Conservation (phyloP, 805 yeast species). For the Candida germanica region DNA sequence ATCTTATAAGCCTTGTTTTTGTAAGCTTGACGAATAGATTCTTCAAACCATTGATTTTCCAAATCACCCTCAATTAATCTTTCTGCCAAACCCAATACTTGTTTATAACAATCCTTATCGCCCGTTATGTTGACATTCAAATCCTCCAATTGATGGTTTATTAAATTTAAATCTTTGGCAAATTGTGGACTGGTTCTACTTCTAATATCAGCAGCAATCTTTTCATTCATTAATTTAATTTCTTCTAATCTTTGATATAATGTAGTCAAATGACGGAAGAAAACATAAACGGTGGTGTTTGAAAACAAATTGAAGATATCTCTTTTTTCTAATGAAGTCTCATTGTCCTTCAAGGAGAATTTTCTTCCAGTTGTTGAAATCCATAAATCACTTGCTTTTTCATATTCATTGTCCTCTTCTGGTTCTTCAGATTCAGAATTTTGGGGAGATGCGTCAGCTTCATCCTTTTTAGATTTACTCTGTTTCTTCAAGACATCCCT, state of each 20-base stretch:
- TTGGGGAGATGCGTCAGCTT: constrained; percentile 28
- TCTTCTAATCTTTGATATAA: constrained; percentile 78
- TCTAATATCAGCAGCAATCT: constrained; percentile 70
- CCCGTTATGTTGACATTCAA: constrained; percentile 73
- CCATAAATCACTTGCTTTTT: constrained; percentile 42
- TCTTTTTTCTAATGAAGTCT: constrained; percentile 35
- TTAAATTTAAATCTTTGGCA: constrained; percentile 81
- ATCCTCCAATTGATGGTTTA: constrained; percentile 77
- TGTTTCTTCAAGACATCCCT: constrained; percentile 60
- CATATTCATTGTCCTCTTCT: constrained; percentile 29
- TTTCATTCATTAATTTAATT: constrained; percentile 66
- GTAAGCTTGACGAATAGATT: constrained; percentile 90
- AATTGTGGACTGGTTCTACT: constrained; percentile 64
- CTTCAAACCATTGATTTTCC: constrained; percentile 95
- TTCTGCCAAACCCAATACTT: constrained; percentile 71
- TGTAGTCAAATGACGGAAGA: constrained; percentile 80
- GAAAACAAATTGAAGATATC: constrained; percentile 74
- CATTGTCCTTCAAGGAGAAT: constrained; percentile 26
- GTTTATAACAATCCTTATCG: constrained; percentile 63
- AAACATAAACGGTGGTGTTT: constrained; percentile 84
- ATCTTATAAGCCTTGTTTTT: constrained; percentile 89
- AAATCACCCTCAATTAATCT: constrained; percentile 82
- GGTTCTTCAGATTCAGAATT: constrained; percentile 23
- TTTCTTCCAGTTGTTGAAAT: constrained; percentile 35
- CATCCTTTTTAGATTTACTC: constrained; percentile 37